Evolutionary conservation across 2,329 filamentous ascomycete species (phyloP).

Genomic region (Emmonsiellopsis sp.): DNA sequence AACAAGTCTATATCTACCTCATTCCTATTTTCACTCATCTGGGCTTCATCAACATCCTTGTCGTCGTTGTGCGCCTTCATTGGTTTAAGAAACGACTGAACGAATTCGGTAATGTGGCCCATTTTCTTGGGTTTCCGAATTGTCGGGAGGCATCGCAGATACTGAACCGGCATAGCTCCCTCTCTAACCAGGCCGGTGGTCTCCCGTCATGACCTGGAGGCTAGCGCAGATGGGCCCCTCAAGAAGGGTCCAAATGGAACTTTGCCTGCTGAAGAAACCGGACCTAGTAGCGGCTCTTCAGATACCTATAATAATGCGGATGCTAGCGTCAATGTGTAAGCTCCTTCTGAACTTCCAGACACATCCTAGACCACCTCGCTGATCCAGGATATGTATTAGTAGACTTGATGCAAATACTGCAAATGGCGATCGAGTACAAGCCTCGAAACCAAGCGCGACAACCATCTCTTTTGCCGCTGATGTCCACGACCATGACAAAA

Average conservation of each 20-base stretch:
- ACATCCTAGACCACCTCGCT: neutral
- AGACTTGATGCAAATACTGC: neutral
- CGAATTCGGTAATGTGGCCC: conserved; percentile 21
- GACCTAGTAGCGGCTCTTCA: neutral
- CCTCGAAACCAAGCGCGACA: neutral
- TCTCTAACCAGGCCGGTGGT: conserved; percentile 2
- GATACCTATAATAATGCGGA: neutral
- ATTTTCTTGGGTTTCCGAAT: neutral
- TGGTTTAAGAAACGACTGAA: conserved; percentile 44
- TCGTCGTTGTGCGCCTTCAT: conserved; percentile 39
- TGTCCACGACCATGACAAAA: neutral
- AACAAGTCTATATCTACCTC: conserved; percentile 45
- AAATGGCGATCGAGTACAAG: neutral
- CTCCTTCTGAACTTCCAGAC: neutral
- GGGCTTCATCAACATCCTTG: conserved; percentile 42
- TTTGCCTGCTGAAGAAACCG: neutral
- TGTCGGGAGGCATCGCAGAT: neutral
- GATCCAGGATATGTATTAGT: neutral
- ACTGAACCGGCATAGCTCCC: neutral
- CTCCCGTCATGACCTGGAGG: neutral
- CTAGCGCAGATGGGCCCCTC: neutral
- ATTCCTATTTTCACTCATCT: conserved; percentile 42
- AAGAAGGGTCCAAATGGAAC: neutral
- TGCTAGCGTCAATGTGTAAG: neutral
- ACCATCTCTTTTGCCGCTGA: conserved; percentile 2